These are phyloP conservation scores for Carex arenaria DNA, from an alignment of 202 grass and related monocot species.

Conservation along the genomic window DNA sequence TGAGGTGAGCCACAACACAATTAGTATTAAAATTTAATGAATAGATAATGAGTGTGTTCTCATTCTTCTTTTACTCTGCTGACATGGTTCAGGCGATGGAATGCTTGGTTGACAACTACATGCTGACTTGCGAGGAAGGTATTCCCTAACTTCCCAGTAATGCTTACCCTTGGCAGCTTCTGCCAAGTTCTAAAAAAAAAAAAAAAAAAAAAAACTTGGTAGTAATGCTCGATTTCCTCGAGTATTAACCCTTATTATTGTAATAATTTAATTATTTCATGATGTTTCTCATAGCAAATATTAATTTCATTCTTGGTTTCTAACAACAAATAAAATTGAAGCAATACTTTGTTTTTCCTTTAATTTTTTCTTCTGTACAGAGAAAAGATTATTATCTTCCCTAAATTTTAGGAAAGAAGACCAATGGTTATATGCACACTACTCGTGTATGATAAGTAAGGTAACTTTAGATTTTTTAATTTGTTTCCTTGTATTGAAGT, in stretches of 20 bases:
- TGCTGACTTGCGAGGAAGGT: constrained; percentile 94
- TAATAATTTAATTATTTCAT: not conserved
- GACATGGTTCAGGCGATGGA: constrained; percentile 65
- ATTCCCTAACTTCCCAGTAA: not conserved
- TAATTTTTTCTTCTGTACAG: constrained; percentile 34
- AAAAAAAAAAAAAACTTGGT: too few relatives aligned
- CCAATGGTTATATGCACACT: constrained; percentile 74
- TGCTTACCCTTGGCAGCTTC: too few relatives aligned
- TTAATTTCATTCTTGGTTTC: constrained; percentile 5
- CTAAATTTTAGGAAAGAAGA: constrained; percentile 93
- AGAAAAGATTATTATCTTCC: constrained; percentile 75
- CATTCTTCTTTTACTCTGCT: constrained; percentile 14
- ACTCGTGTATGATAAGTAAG: constrained; percentile 92
- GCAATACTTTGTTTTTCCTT: constrained; percentile 6
- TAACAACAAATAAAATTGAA: not conserved
- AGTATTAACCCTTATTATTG: not conserved
- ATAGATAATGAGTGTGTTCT: not conserved
- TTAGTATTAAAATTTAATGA: not conserved
- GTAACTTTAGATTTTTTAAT: constrained; percentile 29
- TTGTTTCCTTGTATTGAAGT: not conserved
- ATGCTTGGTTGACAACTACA: constrained; percentile 97
- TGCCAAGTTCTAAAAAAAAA: too few relatives aligned
- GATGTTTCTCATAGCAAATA: not conserved
- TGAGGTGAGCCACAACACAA: constrained; percentile 51
- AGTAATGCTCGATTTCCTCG: not conserved